Base-by-base conservation (phyloP, 2,329 filamentous ascomycete genomes). In the Bipolaris cookei region DNA sequence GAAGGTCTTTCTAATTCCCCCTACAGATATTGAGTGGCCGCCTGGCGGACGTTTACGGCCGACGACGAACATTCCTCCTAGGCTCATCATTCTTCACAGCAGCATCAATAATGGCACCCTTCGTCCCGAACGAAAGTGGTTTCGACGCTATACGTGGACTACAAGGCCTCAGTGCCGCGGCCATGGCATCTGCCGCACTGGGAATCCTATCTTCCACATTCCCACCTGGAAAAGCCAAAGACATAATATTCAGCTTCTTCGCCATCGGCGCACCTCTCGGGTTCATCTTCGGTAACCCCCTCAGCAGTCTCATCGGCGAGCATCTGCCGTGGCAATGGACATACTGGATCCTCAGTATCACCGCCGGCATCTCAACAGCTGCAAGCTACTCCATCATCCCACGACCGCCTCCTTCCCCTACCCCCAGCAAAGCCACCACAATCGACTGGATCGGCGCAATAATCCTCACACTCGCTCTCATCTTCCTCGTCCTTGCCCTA, bases 201-300 rank as follows among this genome's bases (percentile, higher is more conserved):
- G 88, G 88, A 0, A 90, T 90, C 37, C 73, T 91, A 2, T 88
- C 87, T 0, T 84, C 84, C 1, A 89, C 86, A 0, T 90, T 90
- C 52, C 83, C 84, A 1, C 87, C 87, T 0, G 86, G 88, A 0
- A 87, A 85, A 61, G 84, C 87, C 3, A 90, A 90, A 75, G 90
- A 89, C 65, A 89, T 89, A 68, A 87, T 88, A 1, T 90, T 91
- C 63, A 63, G 63, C 2, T 66, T 61, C 21, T 69, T 63, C 39
- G 71, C 84, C 16, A 86, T 86, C 1, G 88, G 87, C 1, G 85
- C 87, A 0, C 88, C 88, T 0, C 74, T 89, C 0, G 88, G 88
- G 0, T 83, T 82, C 45, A 80, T 89, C 7, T 84, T 87, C 51
- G 88, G 88, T 2, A 90, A 89, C 66, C 73, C 90, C 4, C 71